phyloP scores from a whole-genome alignment of 2,329 filamentous ascomycete genomes.

The Diatrype stigma region DNA sequence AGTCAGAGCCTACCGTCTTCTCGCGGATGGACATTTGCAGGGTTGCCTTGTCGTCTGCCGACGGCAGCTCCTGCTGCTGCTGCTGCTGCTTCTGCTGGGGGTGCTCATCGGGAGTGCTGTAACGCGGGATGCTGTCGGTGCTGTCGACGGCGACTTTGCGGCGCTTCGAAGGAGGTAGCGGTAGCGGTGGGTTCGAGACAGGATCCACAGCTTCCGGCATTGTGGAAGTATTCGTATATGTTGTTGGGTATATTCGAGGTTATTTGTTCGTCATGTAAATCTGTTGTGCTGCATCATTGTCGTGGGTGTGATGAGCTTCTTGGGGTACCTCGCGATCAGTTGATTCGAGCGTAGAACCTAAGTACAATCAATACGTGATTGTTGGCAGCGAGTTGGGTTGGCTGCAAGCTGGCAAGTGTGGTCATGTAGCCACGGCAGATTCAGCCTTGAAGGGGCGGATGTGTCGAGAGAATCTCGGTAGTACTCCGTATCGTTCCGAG shows the following conservation, averaged over 20 bases:
- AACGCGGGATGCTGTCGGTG: slow-evolving; percentile 34
- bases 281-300: too few species aligned
- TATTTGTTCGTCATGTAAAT: too few species aligned
- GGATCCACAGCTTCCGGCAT: slow-evolving; percentile 26
- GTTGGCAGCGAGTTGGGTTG: too few species aligned
- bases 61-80: not conserved
- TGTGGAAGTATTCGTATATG: not conserved
- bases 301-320: too few species aligned
- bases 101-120: slow-evolving; percentile 43
- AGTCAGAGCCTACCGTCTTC: slow-evolving; percentile 18
- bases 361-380: too few species aligned
- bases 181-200: slow-evolving; percentile 13
- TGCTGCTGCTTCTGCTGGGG: not conserved
- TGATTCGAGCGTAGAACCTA: too few species aligned
- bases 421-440: not conserved
- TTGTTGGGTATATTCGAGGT: not conserved
- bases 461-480: not conserved
- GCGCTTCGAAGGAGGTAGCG: slow-evolving; percentile 36
- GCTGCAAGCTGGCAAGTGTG: too few species aligned
- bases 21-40: slow-evolving; percentile 27
- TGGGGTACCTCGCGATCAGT: too few species aligned
- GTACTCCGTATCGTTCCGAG: too few species aligned
- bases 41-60: not conserved
- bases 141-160: slow-evolving; percentile 38
- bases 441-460: not conserved